phyloP scores from a whole-genome alignment of 2,329 filamentous ascomycete genomes.

The Ilyonectria robusta region DNA sequence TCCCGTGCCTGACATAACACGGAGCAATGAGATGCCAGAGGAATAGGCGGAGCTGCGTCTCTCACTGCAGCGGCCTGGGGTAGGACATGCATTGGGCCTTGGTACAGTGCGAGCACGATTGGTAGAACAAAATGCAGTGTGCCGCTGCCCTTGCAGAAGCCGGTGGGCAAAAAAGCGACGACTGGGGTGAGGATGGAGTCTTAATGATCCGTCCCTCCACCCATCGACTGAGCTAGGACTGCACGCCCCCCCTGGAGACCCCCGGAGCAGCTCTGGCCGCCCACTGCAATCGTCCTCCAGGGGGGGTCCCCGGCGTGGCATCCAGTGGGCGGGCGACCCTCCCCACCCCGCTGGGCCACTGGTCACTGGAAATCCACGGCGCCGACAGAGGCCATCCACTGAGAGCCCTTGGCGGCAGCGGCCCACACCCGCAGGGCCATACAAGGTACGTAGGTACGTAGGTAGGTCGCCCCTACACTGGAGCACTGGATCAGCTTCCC shows the following conservation, averaged over 20 bases:
- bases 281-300: constrained; percentile 3
- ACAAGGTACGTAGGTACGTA: not conserved
- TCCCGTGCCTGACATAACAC: not conserved
- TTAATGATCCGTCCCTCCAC: constrained; percentile 1
- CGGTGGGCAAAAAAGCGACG: constrained; percentile 33
- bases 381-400: constrained; percentile 10
- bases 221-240: constrained; percentile 14
- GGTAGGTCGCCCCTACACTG: not conserved
- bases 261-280: not conserved
- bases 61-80: constrained; percentile 1
- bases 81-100: constrained; percentile 10
- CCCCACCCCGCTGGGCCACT: constrained; percentile 14
- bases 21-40: not conserved
- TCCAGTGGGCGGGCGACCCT: constrained; percentile 16
- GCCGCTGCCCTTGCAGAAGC: constrained; percentile 47
- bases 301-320: constrained; percentile 7
- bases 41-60: constrained; percentile 3
- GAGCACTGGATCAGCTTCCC: constrained; percentile 6
- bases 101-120: constrained; percentile 40
- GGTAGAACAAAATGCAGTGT: constrained; percentile 45
- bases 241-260: constrained; percentile 12
- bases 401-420: constrained; percentile 1
- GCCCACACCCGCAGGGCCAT: not conserved
- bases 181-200: not conserved
- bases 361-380: constrained; percentile 7